Evolutionary conservation across 2,329 filamentous ascomycete genomes (phyloP).

Genomic region (Huntiella savannae): DNA sequence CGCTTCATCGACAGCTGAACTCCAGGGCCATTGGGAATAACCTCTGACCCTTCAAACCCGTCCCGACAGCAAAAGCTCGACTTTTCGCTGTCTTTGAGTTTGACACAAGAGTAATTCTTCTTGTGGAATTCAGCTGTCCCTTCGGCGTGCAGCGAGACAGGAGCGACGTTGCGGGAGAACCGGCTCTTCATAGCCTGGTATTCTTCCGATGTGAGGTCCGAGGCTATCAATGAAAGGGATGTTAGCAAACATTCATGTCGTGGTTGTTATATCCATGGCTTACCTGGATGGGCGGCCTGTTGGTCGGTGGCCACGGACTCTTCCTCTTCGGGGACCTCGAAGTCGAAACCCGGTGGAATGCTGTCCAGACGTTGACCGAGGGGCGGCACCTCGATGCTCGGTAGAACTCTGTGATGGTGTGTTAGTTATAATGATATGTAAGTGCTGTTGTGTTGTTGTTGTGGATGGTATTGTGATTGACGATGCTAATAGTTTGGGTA

Average conservation of each 20-base stretch:
- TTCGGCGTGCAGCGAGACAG: not conserved
- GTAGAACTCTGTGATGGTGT: too few relatives aligned
- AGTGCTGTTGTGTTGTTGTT: too few relatives aligned
- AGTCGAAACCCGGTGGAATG: too few relatives aligned
- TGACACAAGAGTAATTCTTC: not conserved
- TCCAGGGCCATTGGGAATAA: constrained; percentile 8
- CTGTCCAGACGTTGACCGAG: too few relatives aligned
- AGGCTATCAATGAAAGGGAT: not conserved
- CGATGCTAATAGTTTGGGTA: too few relatives aligned
- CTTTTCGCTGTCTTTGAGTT: not conserved
- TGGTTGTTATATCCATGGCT: too few relatives aligned
- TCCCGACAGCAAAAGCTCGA: constrained; percentile 6
- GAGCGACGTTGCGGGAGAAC: not conserved
- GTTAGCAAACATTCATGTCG: not conserved
- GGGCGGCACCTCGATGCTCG: too few relatives aligned
- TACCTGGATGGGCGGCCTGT: too few relatives aligned
- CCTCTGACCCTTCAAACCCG: constrained; percentile 9
- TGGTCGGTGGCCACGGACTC: too few relatives aligned
- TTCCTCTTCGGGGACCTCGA: too few relatives aligned
- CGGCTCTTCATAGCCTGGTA: not conserved
- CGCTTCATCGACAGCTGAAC: constrained; percentile 8
- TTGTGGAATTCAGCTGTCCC: not conserved
- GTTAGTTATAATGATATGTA: too few relatives aligned
- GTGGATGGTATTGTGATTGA: too few relatives aligned
- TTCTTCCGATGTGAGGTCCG: not conserved